Evolutionary conservation across 2,329 filamentous ascomycete genomes (phyloP), one percentile per base, ranked within the genome.

Genomic region (Cercospora nicotianae): DNA sequence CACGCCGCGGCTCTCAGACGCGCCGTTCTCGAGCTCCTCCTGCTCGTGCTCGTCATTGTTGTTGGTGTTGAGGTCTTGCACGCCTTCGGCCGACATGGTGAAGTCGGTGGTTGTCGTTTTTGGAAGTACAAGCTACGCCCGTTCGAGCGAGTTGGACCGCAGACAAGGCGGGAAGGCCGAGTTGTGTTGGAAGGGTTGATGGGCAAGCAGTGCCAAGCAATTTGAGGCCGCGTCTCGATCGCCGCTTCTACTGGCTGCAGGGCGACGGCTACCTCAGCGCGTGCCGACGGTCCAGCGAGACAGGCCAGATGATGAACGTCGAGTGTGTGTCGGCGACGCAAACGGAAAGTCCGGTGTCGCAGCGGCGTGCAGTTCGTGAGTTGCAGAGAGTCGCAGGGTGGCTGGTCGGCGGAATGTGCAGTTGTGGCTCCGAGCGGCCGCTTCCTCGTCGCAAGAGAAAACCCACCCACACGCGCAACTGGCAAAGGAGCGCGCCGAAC

Each of bases 1-100:
- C 82, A 93, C 87, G 80, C 93, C 93, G 80, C 94, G 92, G 81
- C 83, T 87, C 77, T 85, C 85, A 75, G 84, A 84, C 75, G 86
- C 90, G 80, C 91, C 91, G 84, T 94, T 93, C 82, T 90, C 91
- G 75, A 81, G 79, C 68, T 79, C 77, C 74, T 86, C 83, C 73
- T 82, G 81, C 74, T 82, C 81, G 69, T 81, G 81, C 66, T 69
- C 67, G 66, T 72, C 69, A 64, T 67, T 65, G 60, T 67, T 63
- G 66, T 61, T 67, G 67, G 31, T 51, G 60, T 63, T 31, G 26
- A 61, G 16, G 60, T 63, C 60, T 63, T 63, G 60, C 30, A 59
- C 55, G 13, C 60, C 60, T 62, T 62, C 60, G 60, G 60, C 60
- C 36, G 60, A 62, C 60, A 62, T 62, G 60, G 42, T 62, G 60